Evolutionary conservation across 1,284 basidiomycete genomes (phyloP), one percentile per base, ranked within the genome.

Genomic region (Tilletiopsis washingtonensis): DNA sequence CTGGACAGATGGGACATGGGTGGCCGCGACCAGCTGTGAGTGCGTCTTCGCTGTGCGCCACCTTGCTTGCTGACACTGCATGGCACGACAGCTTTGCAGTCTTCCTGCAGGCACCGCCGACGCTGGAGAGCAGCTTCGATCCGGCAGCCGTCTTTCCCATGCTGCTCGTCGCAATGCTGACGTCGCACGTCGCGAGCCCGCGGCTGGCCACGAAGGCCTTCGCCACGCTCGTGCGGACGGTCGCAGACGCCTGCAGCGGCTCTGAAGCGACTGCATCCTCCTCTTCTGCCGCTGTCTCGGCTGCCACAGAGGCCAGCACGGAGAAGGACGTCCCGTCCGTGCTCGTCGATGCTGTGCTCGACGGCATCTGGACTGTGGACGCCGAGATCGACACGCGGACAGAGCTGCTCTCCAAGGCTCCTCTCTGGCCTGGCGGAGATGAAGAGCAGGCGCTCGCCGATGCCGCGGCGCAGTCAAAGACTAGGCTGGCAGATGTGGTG

Each of bases 351-450:
- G 17, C 32, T 17, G 19, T 67, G 3, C 52, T 69, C 20, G 67
- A 71, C 50, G 43, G 51, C 15, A 47, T 67, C 36, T 69, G 67
- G 67, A 60, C 56, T 12, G 45, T 69, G 36, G 69, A 71, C 40
- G 47, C 51, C 34, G 67, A 71, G 37, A 47, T 66, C 37, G 67
- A 71, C 21, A 49, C 61, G 15, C 64, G 63, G 29, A 57, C 41
- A 32, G 67, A 64, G 14, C 37, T 61, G 15, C 38, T 27, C 21
- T 23, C 17, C 5, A 12, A 17, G 9, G 34, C 17, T 2, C 38
- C 52, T 26, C 27, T 45, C 7, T 3, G 39, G 7, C 41, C 27
- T 25, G 21, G 40, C 6, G 40, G 34, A 29, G 40, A 29, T 24
- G 25, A 43, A 11, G 23, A n/a, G 11, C 11, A 39, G 6, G 15